Percentiles rank a stretch among this genome's conserved stretches.
Conservation (phyloP, 768 basidiomycete genomes). For the Clathrus columnatus region DNA sequence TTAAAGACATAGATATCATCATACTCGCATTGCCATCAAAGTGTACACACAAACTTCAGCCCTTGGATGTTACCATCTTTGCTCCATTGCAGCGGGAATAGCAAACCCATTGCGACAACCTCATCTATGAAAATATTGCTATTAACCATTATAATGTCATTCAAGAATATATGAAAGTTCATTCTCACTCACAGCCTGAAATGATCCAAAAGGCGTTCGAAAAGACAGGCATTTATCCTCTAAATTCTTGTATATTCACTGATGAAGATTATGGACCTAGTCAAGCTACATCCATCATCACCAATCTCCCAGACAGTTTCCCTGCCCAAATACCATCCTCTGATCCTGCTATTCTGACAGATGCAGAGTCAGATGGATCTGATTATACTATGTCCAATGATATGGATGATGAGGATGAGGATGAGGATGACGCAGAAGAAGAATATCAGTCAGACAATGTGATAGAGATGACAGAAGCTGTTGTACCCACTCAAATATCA, state of each 20-base stretch:
- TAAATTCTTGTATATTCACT: neutral
- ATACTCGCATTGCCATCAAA: constrained; percentile 32
- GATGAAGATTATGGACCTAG: neutral
- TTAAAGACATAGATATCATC: constrained; percentile 23
- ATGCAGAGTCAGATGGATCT: too few species aligned
- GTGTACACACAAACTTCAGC: constrained; percentile 34
- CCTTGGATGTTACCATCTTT: constrained; percentile 35
- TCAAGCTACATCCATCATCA: neutral
- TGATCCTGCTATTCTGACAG: neutral
- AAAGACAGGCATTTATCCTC: neutral
- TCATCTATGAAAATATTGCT: constrained; percentile 5
- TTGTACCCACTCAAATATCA: too few species aligned
- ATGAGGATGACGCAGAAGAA: too few species aligned
- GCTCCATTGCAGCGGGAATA: constrained; percentile 24
- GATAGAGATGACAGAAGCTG: too few species aligned
- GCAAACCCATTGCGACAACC: constrained; percentile 19
- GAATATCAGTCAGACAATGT: too few species aligned
- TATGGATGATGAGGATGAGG: too few species aligned
- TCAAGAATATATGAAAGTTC: neutral
- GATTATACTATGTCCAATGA: too few species aligned
- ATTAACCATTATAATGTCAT: neutral
- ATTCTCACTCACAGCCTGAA: neutral
- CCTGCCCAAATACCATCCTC: neutral
- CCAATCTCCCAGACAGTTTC: neutral
- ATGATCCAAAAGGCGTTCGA: neutral